Base-by-base conservation (phyloP, 768 basidiomycete species). In the Boletellus sp. region DNA sequence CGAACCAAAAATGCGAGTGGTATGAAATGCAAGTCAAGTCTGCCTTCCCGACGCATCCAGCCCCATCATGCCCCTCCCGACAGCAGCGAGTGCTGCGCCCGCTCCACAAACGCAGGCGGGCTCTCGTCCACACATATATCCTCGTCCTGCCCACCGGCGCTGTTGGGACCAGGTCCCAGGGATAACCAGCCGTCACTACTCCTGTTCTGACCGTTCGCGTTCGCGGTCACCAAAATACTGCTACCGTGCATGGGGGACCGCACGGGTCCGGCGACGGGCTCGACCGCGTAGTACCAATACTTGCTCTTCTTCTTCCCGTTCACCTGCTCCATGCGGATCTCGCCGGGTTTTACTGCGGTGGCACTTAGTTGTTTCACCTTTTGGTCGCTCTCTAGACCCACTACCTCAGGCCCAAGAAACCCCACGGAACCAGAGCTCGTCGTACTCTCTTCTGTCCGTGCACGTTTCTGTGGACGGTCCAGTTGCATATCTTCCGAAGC, bases 201-300 rank as follows among this genome's bases (percentile, higher is more conserved):
- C 44, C 51, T 34, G 35, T 41, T 31, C 42, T 55, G 48, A 34
- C 57, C 55, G 31, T 65, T 59, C 47, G 57, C 59, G 22, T 71
- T 65, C 19, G 56, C 40, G 6, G 36, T 33, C 41, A 51, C 39
- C 45, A 54, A 51, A 44, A 54, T 43, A 42, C 54, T 55, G 50
- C 51, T 42, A 20, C 45, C 58, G 28, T 19, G 47, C 22, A 41
- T 39, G 16, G 55, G 47, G 42, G 59, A 57, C 22, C 39, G 50
- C 32, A 57, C 16, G 12, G 70, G 55, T 22, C 69, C 72, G 8
- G 77, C 66, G 38, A 78, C 59, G 1, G 88, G 85, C 58, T 92
- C 90, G 22, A 92, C 87, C 17, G 90, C 90, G 55, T 93, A 93
- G 38, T 86, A 85, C 89, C 90, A 90, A 65, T 84, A 91, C 61